Base-by-base conservation (phyloP, 2,329 filamentous ascomycete species). In the Botryosphaeria dothidea region DNA sequence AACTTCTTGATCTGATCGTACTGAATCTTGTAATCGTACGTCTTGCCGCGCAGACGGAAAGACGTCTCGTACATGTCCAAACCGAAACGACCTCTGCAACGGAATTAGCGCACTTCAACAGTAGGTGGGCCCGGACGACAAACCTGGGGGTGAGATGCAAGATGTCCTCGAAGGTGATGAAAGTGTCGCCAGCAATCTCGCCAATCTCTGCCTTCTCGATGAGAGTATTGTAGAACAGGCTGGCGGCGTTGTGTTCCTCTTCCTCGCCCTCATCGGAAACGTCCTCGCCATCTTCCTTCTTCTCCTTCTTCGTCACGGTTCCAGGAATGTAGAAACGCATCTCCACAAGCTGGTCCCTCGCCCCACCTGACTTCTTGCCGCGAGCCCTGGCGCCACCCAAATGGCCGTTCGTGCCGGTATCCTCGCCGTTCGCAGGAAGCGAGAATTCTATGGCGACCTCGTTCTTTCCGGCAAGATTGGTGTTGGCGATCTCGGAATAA, bases 11-110 rank as follows among this genome's bases (percentile, higher is more conserved):
- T 93, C 57, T 90, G 88, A 65, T 97, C 92, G 80, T 97, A 99
- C 78, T 97, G 93, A 70, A 99, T 98, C 86, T 99, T 99, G 88
- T 99, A 99, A 82, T 99, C 96, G 83, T 99, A 99, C 25, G 95
- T 99, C 82, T 99, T 99, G 74, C 95, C 95, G 69, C 95, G 94
- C 67, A 99, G 86, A 68, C 95, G 91, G 86, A 99, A 98, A 2
- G 95, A 98, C 17, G 88, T 90, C 79, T 98, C 95, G 85, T 99
- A 99, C 91, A 99, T 97, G 79, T 99, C 95, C 81, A 99, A 97
- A 78, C 98, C 95, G 85, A 99, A 99, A 70, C 95, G 94, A 78
- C 95, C 96, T 91, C 95, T 93, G 79, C 67, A 68, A 58, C 45
- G 57, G 52, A 19, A 66, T 78, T 68, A 79, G 73, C 49, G 67